Base-by-base conservation (phyloP, 768 basidiomycete genomes). In the Crucibulum laeve region DNA sequence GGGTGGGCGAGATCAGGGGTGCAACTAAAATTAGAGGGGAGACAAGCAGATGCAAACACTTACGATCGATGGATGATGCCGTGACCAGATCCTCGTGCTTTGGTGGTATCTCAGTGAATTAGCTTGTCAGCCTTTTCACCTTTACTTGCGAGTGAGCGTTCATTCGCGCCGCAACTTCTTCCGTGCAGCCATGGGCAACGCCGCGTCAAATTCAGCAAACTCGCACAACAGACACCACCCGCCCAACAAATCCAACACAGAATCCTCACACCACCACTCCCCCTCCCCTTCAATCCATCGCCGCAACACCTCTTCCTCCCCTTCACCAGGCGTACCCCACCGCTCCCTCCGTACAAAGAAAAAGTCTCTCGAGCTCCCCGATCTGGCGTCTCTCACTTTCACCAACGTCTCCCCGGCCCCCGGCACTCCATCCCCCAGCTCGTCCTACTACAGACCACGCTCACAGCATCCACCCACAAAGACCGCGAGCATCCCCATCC, bases 351-450 rank as follows among this genome's bases (percentile, higher is more conserved):
- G 81, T 30, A 68, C 70, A 17, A 87, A 82, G 71, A 86, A 84
- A 64, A 79, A 73, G 57, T 84, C 82, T 0, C 77, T 89, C 15
- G 84, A 89, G 58, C 71, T 89, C 19, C 86, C 86, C 42, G 86
- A 87, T 68, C 79, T 89, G 25, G 70, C 66, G 14, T 64, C 63
- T 3, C 56, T 72, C 5, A 55, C 66, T 1, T 41, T 60, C n/a
- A 51, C 59, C n/a, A n/a, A n/a, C n/a, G n/a, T n/a, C n/a, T n/a
- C n/a, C n/a, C n/a, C n/a, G n/a, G n/a, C n/a, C n/a, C 2, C 50
- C 57, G 24, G 47, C 13, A 3, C 35, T 14, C 35, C 35, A 37
- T 3, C 35, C 53, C 33, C 23, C 48, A 10, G 8, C 30, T 42
- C 46, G 40, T 39, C 40, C 40, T 39, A 48, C n/a, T n/a, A n/a